Base-by-base conservation (phyloP, 768 basidiomycete species). In the Fibroporia radiculosa region DNA sequence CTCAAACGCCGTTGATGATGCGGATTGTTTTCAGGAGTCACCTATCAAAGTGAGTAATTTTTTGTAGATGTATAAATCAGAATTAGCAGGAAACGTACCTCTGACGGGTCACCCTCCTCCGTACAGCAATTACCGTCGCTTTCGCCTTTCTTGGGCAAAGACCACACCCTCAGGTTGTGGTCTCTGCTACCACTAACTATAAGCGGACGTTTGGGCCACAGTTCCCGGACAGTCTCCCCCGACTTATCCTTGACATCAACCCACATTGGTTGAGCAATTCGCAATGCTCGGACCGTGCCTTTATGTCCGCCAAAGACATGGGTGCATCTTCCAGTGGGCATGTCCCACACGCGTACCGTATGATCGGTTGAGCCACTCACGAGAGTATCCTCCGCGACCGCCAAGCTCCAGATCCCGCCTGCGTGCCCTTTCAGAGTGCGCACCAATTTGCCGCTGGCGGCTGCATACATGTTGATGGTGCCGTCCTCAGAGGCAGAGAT, bases 261-360 rank as follows among this genome's bases (percentile, higher is more conserved):
- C 71, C 76, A 73, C 54, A 90, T 89, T 0, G 93, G 92, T 57
- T 91, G 87, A 42, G 95, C 85, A 51, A 96, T 92, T 39, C 90
- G 84, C 4, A 96, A 70, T 63, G 93, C 93, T 38, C 93, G 75
- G 19, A 96, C 91, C 0, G 93, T 96, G 56, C 84, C 87, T 14
- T 88, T 93, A 64, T 96, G 93, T 0, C 93, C 93, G 24, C 86
- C 81, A 63, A 96, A 96, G n/a, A 88, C 77, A 62, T 95, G 93
- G 3, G 83, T 88, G 59, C 90, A 91, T 41, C 71, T 67, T 3
- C 85, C 84, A 5, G 74, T 80, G 27, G 71, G 62, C 29, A 93
- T 66, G 56, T 92, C 80, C 91, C 89, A 93, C 27, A 92, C 82
- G 35, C 90, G 71, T 32, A 93, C 86, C 0, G 88, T 91, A 19